Base-by-base conservation (phyloP, 345 rosid genomes). In the Pistacia vera region DNA sequence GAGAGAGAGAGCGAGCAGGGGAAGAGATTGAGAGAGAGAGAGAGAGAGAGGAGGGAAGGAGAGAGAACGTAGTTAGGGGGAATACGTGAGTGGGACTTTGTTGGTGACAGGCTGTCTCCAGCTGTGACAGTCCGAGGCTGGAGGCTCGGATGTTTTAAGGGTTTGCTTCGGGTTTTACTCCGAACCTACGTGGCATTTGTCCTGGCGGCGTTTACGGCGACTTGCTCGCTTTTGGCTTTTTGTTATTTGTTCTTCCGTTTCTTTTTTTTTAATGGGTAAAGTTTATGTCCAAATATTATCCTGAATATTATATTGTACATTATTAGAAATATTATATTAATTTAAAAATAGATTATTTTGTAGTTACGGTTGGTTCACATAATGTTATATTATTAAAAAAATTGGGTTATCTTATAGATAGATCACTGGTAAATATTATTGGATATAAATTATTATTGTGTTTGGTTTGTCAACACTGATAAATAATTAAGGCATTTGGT, bases 91-190 rank as follows among this genome's bases (percentile, higher is more conserved):
- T 88, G 93, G 91, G 88, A 85, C 94, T 89, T 89, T 88, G 98
- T 93, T 93, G 97, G 92, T 88, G 98, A 92, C 99, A 96, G 98
- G 81, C 98, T 96, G 98, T 92, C 82, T 90, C 98, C 99, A 96
- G 97, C 99, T 96, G 91, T 90, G 77, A 30, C 51, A 52, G 22
- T 73, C 92, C 92, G 89, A 85, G 68, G 77, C 88, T 78, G 25
- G 68, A 81, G 97, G 79, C 80, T 82, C 84, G 88, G 88, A 33
- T 49, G 1, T 66, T 48, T 70, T 3, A 60, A 58, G 58, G 35
- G 9, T 59, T 64, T 3, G 80, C 72, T 75, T 83, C 80, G 79
- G 73, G 4, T 56, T 30, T 36, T 58, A 4, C 41, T 3, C 81
- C 78, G 57, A 58, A 0, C 84, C 89, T 88, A 86, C 84, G 86